These are phyloP conservation scores for Tolypocladium ovalisporum DNA, from an alignment of 2,329 filamentous ascomycete species.

Conservation along the genomic window DNA sequence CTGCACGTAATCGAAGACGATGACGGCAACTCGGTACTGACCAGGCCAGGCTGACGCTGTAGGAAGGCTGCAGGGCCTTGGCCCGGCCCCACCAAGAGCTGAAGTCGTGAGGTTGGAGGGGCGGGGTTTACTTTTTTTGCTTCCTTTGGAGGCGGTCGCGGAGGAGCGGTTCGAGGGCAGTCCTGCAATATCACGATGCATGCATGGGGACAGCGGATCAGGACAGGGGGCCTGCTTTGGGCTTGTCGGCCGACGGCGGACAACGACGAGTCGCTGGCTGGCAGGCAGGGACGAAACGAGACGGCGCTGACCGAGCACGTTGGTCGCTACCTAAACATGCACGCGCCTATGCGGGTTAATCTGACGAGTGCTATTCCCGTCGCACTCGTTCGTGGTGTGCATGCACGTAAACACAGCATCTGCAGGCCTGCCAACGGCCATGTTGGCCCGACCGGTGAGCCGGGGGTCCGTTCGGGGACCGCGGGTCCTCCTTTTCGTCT, in stretches of 20 bases:
- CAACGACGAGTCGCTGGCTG: not conserved
- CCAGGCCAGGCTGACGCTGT: too few relatives aligned
- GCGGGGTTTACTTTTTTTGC: not conserved
- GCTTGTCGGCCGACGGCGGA: not conserved
- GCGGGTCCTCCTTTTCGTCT: not conserved
- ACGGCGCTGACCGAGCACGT: not conserved
- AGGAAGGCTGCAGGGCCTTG: too few relatives aligned
- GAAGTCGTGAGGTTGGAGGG: not conserved
- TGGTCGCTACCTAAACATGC: not conserved
- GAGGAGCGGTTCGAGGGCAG: not conserved
- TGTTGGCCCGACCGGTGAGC: not conserved
- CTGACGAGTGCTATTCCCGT: not conserved
- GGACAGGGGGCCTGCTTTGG: not conserved
- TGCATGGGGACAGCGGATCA: not conserved
- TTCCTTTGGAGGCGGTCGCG: not conserved
- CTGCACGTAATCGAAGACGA: not conserved
- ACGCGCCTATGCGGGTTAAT: not conserved
- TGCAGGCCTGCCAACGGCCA: not conserved
- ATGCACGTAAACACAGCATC: not conserved
- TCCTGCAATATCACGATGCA: conserved; percentile 1
- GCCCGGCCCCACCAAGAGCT: not conserved
- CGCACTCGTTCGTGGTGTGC: not conserved
- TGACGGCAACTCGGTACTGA: not conserved
- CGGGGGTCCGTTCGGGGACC: not conserved
- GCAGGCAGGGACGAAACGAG: not conserved